These are phyloP conservation scores for Curvularia sp. DNA, from an alignment of 2,329 filamentous ascomycete genomes.

Conservation along the genomic window DNA sequence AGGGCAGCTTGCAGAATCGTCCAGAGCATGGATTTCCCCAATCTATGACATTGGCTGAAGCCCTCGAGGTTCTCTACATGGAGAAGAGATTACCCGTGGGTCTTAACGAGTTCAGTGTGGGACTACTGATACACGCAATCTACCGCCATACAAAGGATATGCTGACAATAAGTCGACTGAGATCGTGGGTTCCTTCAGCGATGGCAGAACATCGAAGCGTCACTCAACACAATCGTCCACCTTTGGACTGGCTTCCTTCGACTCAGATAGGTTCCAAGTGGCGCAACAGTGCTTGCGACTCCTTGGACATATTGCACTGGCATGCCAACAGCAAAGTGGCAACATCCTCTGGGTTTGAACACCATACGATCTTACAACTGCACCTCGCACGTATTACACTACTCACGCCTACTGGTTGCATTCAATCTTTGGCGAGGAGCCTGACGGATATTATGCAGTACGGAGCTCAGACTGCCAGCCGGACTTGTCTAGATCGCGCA, in stretches of 20 bases:
- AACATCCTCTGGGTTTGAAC: constrained; percentile 59
- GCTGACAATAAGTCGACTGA: constrained; percentile 55
- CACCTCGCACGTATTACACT: constrained; percentile 63
- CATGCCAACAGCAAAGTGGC: constrained; percentile 62
- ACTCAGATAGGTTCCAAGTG: constrained; percentile 59
- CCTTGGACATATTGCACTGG: constrained; percentile 66
- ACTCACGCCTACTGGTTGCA: constrained; percentile 58
- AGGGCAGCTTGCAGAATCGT: constrained; percentile 1
- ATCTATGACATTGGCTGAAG: constrained; percentile 23
- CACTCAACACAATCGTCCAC: constrained; percentile 1
- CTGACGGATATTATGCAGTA: neutral
- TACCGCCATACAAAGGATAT: constrained; percentile 61
- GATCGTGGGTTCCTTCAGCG: constrained; percentile 44
- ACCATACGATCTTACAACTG: constrained; percentile 63
- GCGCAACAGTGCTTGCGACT: constrained; percentile 57
- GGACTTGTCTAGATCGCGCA: constrained; percentile 2
- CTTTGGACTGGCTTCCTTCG: constrained; percentile 55
- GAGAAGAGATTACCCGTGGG: constrained; percentile 56
- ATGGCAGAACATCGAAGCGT: constrained; percentile 24
- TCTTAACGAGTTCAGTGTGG: constrained; percentile 59
- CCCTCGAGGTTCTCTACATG: constrained; percentile 58
- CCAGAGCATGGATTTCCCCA: neutral
- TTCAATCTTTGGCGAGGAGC: constrained; percentile 53
- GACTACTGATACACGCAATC: constrained; percentile 60
- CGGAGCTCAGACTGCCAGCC: neutral